Base-by-base conservation (phyloP, 2,329 filamentous ascomycete species). In the Sphaerostilbella broomeana region DNA sequence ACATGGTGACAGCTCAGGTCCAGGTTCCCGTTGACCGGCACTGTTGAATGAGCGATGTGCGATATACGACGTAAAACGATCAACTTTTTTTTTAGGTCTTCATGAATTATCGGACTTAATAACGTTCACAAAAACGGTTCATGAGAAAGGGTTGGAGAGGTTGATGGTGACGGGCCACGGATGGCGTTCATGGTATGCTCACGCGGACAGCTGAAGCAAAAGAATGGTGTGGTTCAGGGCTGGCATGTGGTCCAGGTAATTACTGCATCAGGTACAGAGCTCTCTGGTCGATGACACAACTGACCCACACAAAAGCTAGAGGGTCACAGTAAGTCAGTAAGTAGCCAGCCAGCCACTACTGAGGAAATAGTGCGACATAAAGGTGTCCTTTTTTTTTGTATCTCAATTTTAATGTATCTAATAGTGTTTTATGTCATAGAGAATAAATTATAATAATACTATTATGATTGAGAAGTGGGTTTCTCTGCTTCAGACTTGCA, bases 1-100 rank as follows among this genome's bases (percentile, higher is more conserved):
- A 47, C 56, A 59, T 59, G 26, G 8, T 37, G 32, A 16, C 12
- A 30, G 24, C 30, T 15, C 12, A 13, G 20, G 30, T n/a, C n/a
- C n/a, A n/a, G n/a, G n/a, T n/a, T n/a, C n/a, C n/a, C n/a, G n/a
- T n/a, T n/a, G n/a, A n/a, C n/a, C n/a, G n/a, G n/a, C n/a, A n/a
- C n/a, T n/a, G n/a, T n/a, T n/a, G n/a, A n/a, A n/a, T n/a, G n/a
- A n/a, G n/a, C n/a, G n/a, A n/a, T n/a, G n/a, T n/a, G n/a, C n/a
- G n/a, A n/a, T n/a, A n/a, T n/a, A n/a, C n/a, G n/a, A n/a, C n/a
- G n/a, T n/a, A n/a, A n/a, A n/a, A n/a, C n/a, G n/a, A n/a, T n/a
- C n/a, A n/a, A n/a, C n/a, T n/a, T n/a, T n/a, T n/a, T n/a, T n/a
- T n/a, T n/a, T n/a, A n/a, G n/a, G n/a, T n/a, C n/a, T n/a, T n/a